phyloP scores from a whole-genome alignment of 1,284 basidiomycete species.

The Pseudozyma hubeiensis region DNA sequence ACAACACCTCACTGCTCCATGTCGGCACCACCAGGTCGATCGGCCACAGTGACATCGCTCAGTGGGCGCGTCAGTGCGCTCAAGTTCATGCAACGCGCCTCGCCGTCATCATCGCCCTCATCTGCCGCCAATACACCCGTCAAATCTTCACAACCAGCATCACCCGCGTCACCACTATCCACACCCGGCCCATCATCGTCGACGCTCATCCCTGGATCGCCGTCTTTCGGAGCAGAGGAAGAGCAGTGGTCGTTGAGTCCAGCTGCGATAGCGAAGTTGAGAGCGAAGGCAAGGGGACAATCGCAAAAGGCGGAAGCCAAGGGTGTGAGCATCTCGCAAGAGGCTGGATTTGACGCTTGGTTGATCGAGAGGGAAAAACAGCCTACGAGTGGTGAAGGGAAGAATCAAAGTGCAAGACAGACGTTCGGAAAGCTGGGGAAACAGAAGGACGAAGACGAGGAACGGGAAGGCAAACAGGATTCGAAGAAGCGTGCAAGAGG shows the following conservation, averaged over 20 bases:
- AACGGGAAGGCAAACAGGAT: conserved; percentile 5
- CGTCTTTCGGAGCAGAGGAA: conserved; percentile 9
- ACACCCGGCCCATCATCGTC: conserved; percentile 7
- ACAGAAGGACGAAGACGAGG: conserved; percentile 7
- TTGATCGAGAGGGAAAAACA: conserved; percentile 23
- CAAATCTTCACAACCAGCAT: background rate
- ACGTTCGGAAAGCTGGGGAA: conserved; percentile 32
- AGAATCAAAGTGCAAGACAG: background rate
- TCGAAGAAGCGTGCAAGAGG: conserved; percentile 6
- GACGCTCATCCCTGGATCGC: conserved; percentile 6
- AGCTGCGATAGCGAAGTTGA: conserved; percentile 29
- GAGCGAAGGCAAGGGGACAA: conserved; percentile 13
- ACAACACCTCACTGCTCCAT: background rate
- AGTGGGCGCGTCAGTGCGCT: conserved; percentile 50
- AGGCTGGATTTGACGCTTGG: conserved; percentile 49
- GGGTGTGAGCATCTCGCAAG: conserved; percentile 16
- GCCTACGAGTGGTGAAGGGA: background rate
- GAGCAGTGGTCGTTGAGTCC: conserved; percentile 43
- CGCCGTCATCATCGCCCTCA: conserved; percentile 4
- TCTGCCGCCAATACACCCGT: conserved; percentile 4
- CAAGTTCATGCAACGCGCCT: conserved; percentile 54
- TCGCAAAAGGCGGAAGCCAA: background rate
- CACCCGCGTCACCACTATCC: conserved; percentile 7
- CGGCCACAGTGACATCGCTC: conserved; percentile 40
- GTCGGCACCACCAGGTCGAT: conserved; percentile 41